Conservation (phyloP, 306 rosid species). For the Biancaea sappan region DNA sequence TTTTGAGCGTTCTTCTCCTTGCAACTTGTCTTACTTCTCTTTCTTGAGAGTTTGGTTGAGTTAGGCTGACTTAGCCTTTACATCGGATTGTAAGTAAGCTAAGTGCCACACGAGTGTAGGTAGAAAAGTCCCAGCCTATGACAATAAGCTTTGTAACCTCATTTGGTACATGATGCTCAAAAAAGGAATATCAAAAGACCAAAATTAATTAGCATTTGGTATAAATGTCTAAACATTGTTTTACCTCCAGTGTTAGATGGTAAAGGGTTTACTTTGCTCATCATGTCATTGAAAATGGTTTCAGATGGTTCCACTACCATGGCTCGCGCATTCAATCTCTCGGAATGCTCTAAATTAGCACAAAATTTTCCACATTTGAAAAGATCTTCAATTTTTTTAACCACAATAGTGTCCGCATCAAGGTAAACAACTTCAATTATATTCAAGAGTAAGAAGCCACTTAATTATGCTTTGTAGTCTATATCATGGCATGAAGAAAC, state of each 20-base stretch:
- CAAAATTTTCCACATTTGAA: slow-evolving; percentile 92
- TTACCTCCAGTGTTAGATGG: slow-evolving; percentile 93
- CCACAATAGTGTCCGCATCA: slow-evolving; percentile 95
- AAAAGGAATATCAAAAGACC: background rate
- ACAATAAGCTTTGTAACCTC: slow-evolving; percentile 7
- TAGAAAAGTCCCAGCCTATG: no score
- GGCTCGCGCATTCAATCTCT: slow-evolving; percentile 95
- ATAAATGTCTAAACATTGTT: background rate
- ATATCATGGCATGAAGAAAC: no score
- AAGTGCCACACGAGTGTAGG: no score
- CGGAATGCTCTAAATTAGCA: slow-evolving; percentile 99
- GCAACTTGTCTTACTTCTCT: no score
- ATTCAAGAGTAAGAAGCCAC: slow-evolving; percentile 29
- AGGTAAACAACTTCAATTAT: slow-evolving; percentile 87
- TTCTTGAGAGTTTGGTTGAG: no score
- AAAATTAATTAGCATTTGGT: background rate
- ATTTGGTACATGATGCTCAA: background rate
- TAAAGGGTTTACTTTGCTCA: slow-evolving; percentile 73
- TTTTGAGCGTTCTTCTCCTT: no score
- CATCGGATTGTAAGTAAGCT: no score
- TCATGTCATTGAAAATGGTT: slow-evolving; percentile 84
- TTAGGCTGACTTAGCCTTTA: no score
- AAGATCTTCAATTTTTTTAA: slow-evolving; percentile 85
- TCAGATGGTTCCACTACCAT: slow-evolving; percentile 95
- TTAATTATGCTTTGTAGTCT: slow-evolving; percentile 10